Conservation (phyloP, 2,329 filamentous ascomycete species). For the Penicillium thymicola region DNA sequence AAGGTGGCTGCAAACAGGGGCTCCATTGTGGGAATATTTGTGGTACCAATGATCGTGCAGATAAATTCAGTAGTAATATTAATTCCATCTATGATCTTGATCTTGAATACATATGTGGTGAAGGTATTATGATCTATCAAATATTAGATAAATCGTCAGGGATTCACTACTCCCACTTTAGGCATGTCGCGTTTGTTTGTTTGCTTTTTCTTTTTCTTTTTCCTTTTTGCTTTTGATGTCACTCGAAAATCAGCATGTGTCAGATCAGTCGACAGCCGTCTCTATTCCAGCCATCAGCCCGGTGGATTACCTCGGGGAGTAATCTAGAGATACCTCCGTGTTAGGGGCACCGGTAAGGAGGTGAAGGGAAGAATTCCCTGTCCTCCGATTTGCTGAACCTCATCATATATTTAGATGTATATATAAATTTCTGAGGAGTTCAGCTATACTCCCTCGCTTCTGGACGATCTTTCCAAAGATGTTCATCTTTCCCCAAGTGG, state of each 20-base stretch:
- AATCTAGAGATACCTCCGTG: slow-evolving; percentile 6
- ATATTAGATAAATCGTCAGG: not conserved
- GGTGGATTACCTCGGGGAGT: not conserved
- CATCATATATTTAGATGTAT: not conserved
- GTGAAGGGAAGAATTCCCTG: slow-evolving; percentile 6
- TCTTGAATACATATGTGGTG: not conserved
- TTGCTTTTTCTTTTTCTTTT: not conserved
- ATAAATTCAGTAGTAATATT: not conserved
- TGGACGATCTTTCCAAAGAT: slow-evolving; percentile 5
- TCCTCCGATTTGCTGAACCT: slow-evolving; percentile 12
- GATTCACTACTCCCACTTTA: not conserved
- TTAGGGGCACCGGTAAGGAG: slow-evolving; percentile 4
- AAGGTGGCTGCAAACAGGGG: slow-evolving; percentile 11
- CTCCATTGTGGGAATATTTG: not conserved
- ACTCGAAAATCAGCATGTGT: slow-evolving; percentile 7
- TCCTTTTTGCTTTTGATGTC: not conserved
- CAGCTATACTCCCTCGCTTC: not conserved
- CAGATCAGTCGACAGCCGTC: slow-evolving; percentile 6
- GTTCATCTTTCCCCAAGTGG: slow-evolving; percentile 3
- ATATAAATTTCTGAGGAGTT: not conserved
- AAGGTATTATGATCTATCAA: slow-evolving; percentile 6
- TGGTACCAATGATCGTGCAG: not conserved
- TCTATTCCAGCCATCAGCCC: not conserved
- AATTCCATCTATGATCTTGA: not conserved
- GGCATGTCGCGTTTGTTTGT: no score